Base-by-base conservation (phyloP, 805 yeast species). In the Saccharomyces eubayanus region DNA sequence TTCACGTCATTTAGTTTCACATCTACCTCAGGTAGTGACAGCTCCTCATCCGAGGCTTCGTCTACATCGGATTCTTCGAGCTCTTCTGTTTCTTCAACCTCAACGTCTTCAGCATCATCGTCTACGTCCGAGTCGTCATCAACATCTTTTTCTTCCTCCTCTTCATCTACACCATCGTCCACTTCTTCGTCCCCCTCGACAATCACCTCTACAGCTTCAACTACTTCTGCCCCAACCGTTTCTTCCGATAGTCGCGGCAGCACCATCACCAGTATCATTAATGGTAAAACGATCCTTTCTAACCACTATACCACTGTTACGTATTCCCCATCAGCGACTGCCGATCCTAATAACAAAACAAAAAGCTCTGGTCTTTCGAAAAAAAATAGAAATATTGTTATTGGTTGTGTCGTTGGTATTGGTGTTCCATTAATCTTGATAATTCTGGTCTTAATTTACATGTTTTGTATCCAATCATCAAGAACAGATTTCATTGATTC, bases 371-470 rank as follows among this genome's bases (percentile, higher is more conserved):
- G 84, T 0, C 66, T 82, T 5, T 73, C 83, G 0, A 60, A 71
- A 11, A 74, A 77, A 48, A 68, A 76, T 55, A 74, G 77, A 53
- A 76, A 76, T 55, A 74, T 84, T 47, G 80, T 84, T 28, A 76
- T 83, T 53, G 89, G 89, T 30, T 82, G 82, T 54, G 84, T 80
- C 16, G 85, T 84, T 10, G 89, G 89, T 55, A 77, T 85, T 14
- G 87, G 87, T 51, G 80, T 83, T 0, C 86, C 90, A 2, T 61
- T 78, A 0, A 63, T 82, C 1, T 48, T 68, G 5, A 55, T 55
- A 2, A 41, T 54, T 2, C 14, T 51, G 10, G 57, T 58, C 14
- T 11, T 67, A 21, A 31, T 65, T 4, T 64, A 63, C 49, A 41
- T 62, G 16, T 64, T 56, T 50, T 62, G 63, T 36, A 51, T 63